Evolutionary conservation across 371 early-diverging fungal genomes (phyloP).

Genomic region (Ordospora colligata): DNA sequence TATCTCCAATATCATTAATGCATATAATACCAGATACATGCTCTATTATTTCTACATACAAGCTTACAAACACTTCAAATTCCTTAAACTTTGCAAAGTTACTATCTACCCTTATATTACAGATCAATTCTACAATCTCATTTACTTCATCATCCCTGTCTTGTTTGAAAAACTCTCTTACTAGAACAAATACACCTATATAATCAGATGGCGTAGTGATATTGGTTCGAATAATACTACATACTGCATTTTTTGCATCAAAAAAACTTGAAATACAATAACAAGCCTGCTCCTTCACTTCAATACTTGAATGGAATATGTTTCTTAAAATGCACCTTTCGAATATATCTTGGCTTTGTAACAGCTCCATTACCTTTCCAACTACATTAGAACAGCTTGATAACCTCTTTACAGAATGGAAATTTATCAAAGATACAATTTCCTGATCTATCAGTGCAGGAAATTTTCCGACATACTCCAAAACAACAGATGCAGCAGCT

Average conservation of each 20-base stretch:
- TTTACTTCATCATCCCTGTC: neutral
- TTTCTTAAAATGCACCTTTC: neutral
- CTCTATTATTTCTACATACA: neutral
- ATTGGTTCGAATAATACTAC: neutral
- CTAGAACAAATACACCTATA: neutral
- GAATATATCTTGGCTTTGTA: neutral
- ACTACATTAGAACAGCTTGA: neutral
- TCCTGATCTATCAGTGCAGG: neutral
- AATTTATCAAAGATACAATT: constrained; percentile 11
- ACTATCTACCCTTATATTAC: neutral
- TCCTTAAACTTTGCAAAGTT: neutral
- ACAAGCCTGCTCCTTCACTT: neutral
- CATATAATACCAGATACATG: neutral
- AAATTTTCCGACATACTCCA: constrained; percentile 10
- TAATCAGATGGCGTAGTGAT: neutral
- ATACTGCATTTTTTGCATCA: neutral
- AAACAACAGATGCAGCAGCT: constrained; percentile 16
- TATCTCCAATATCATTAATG: neutral
- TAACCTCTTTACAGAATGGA: constrained; percentile 7
- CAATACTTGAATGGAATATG: neutral
- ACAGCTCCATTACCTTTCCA: neutral
- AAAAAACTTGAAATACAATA: neutral
- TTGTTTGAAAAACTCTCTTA: neutral
- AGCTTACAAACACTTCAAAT: neutral
- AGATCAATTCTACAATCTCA: neutral